Evolutionary conservation across 2,329 filamentous ascomycete species (phyloP).

Genomic region (Cladorrhinum sp.): DNA sequence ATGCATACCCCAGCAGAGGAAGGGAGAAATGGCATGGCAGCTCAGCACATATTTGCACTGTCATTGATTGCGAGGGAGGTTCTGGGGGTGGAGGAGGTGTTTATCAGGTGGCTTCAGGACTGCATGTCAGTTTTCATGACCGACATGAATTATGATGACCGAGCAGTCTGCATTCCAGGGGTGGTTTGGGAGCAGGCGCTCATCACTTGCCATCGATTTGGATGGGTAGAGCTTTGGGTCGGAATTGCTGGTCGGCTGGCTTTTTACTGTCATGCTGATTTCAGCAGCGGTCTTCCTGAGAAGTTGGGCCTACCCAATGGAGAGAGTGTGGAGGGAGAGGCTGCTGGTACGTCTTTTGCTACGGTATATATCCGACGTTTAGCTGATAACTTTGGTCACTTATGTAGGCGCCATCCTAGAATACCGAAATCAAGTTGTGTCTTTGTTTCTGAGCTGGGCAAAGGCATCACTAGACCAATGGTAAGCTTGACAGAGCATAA

Average conservation of each 20-base stretch:
- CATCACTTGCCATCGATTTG: background rate
- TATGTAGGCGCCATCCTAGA: background rate
- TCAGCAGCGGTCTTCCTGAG: background rate
- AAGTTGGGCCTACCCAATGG: background rate
- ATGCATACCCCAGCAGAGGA: background rate
- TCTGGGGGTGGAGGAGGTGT: background rate
- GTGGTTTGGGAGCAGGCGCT: background rate
- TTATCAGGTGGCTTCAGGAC: background rate
- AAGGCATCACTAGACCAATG: background rate
- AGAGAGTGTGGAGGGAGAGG: background rate
- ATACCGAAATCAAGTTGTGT: background rate
- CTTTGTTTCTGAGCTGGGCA: background rate
- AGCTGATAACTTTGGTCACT: background rate
- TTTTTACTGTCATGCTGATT: background rate
- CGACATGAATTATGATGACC: background rate
- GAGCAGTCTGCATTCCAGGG: background rate
- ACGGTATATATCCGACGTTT: background rate
- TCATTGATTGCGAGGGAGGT: background rate
- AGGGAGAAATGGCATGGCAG: background rate
- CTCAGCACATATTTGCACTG: background rate
- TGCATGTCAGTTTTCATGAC: background rate
- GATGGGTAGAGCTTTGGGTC: background rate
- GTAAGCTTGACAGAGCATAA: background rate
- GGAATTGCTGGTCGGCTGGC: background rate
- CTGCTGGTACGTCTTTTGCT: background rate